Conservation (phyloP, 805 yeast genomes). For the Saccharomycopsis fibuligera region DNA sequence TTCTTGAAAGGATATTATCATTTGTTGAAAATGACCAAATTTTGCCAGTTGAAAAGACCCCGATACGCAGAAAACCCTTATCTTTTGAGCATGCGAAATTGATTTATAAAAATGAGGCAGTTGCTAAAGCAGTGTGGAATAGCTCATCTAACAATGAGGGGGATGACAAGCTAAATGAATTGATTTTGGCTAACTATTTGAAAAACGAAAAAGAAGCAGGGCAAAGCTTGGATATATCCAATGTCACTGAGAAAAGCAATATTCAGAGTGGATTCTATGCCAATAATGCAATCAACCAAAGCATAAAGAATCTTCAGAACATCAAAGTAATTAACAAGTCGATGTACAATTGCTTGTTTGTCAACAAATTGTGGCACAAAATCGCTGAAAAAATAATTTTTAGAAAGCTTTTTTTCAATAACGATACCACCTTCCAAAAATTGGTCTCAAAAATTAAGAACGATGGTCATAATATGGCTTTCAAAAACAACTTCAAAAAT, state of each 20-base stretch:
- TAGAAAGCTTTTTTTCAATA: slow-evolving; percentile 48
- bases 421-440: slow-evolving; percentile 38
- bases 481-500: slow-evolving; percentile 17
- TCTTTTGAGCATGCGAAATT: slow-evolving; percentile 63
- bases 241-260: slow-evolving; percentile 8
- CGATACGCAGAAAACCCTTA: slow-evolving; percentile 61
- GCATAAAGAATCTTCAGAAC: slow-evolving; percentile 6
- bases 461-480: slow-evolving; percentile 17
- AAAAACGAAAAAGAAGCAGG: slow-evolving; percentile 2
- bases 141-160: slow-evolving; percentile 21
- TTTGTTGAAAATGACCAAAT: slow-evolving; percentile 51
- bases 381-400: slow-evolving; percentile 50
- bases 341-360: slow-evolving; percentile 57
- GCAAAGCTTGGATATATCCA: neutral
- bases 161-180: neutral
- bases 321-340: slow-evolving; percentile 23
- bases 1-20: slow-evolving; percentile 10
- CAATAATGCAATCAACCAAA: slow-evolving; percentile 10
- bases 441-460: slow-evolving; percentile 27
- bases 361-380: slow-evolving; percentile 60
- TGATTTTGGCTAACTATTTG: slow-evolving; percentile 6
- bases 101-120: slow-evolving; percentile 49
- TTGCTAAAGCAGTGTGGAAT: slow-evolving; percentile 42
- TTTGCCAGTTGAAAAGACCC: slow-evolving; percentile 57
- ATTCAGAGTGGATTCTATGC: slow-evolving; percentile 16